A percentile compares a stretch with the other conserved stretches of the same genome.
phyloP scores from a whole-genome alignment of 2,329 filamentous ascomycete species.

The Cordyceps fumosorosea region DNA sequence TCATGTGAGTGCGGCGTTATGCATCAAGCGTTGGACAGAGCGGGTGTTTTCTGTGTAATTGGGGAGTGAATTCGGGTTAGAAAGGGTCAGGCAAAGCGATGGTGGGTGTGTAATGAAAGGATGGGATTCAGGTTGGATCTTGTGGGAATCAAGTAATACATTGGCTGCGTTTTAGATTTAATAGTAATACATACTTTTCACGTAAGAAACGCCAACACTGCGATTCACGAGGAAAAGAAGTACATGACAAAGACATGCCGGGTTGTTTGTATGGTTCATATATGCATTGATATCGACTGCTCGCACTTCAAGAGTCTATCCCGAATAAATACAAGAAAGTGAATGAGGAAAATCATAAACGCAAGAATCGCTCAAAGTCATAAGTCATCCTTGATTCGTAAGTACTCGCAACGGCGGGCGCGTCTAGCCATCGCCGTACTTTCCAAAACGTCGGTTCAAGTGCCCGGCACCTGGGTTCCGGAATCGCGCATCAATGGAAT shows the following conservation, averaged over 20 bases:
- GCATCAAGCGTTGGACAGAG: not conserved
- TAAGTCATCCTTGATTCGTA: not conserved
- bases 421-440: not conserved
- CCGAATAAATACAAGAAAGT: slow-evolving; percentile 8
- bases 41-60: too few species aligned
- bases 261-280: not conserved
- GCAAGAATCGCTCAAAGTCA: not conserved
- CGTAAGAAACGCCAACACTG: not conserved
- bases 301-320: not conserved
- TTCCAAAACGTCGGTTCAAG: not conserved
- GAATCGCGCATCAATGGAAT: slow-evolving; percentile 1
- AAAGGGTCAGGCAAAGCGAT: not conserved
- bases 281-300: slow-evolving; percentile 5
- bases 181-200: not conserved
- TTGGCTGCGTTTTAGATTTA: too few species aligned
- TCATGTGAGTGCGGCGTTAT: not conserved
- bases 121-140: not conserved
- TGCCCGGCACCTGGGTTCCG: not conserved
- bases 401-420: not conserved
- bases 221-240: too few species aligned
- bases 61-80: too few species aligned
- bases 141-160: too few species aligned
- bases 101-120: not conserved
- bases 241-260: too few species aligned
- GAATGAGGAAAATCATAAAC: slow-evolving; percentile 2